A percentile compares a stretch with the other conserved stretches of the same genome.
Evolutionary conservation across 2,329 filamentous ascomycete species (phyloP).

Genomic region (Clonostachys rosea): DNA sequence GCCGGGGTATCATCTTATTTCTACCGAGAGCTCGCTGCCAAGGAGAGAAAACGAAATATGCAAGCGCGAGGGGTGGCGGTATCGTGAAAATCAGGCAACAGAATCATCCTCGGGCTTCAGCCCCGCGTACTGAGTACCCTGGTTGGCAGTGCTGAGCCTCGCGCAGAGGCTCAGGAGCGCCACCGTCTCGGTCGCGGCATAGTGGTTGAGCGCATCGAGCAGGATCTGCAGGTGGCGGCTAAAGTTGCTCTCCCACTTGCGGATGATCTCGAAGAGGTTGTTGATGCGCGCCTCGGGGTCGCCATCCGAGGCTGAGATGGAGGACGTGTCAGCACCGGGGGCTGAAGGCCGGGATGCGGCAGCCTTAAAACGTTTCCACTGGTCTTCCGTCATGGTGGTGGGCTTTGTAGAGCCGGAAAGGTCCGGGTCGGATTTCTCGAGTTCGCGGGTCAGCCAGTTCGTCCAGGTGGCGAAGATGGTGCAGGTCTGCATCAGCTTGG

Average conservation of each 20-base stretch:
- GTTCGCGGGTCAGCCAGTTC: conserved; percentile 76
- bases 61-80: too few species aligned
- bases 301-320: conserved; percentile 28
- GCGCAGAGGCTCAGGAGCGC: conserved; percentile 87
- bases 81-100: not conserved
- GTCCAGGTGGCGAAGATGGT: conserved; percentile 91
- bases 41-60: too few species aligned
- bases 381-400: conserved; percentile 52
- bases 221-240: conserved; percentile 88
- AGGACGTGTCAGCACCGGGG: conserved; percentile 22
- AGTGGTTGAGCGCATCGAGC: conserved; percentile 92
- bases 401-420: conserved; percentile 58
- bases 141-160: conserved; percentile 73
- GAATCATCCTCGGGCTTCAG: conserved; percentile 53
- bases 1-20: too few species aligned
- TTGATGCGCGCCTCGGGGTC: conserved; percentile 50
- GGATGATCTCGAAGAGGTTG: conserved; percentile 81
- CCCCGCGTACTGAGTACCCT: conserved; percentile 64
- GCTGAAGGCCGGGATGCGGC: conserved; percentile 29
- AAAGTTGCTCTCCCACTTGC: conserved; percentile 92
- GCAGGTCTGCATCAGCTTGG: conserved; percentile 94
- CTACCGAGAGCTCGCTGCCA: too few species aligned
- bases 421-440: conserved; percentile 80
- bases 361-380: conserved; percentile 55
- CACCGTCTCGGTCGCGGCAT: conserved; percentile 94